Evolutionary conservation across 768 basidiomycete genomes (phyloP).

Genomic region (Agaricus sinodeliciosus): DNA sequence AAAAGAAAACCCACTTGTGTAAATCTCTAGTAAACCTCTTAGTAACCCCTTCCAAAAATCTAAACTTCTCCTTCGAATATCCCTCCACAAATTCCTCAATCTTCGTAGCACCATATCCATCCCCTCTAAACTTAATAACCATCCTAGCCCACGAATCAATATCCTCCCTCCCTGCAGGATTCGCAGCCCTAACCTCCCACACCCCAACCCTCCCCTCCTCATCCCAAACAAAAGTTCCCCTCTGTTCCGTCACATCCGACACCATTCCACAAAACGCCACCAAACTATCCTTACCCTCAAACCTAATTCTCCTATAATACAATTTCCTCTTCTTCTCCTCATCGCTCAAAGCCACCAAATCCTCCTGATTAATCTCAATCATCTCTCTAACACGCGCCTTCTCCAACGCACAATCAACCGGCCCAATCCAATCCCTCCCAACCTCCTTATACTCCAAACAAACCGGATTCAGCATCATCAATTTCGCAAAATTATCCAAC

Average conservation of each 20-base stretch:
- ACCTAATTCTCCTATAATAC: neutral
- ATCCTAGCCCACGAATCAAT: slow-evolving; percentile 5
- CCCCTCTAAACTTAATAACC: neutral
- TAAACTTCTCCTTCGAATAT: neutral
- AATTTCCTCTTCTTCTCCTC: neutral
- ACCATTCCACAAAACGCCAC: slow-evolving; percentile 2
- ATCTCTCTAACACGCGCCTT: neutral
- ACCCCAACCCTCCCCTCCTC: neutral
- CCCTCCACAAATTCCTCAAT: slow-evolving; percentile 5
- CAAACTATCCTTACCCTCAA: neutral
- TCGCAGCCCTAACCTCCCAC: slow-evolving; percentile 2
- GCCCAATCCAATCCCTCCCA: neutral
- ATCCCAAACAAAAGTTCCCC: slow-evolving; percentile 4
- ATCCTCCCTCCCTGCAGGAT: neutral
- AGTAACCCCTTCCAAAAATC: neutral
- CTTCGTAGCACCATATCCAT: neutral
- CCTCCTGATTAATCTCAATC: neutral
- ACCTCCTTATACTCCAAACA: neutral
- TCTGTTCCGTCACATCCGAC: neutral
- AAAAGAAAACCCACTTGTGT: neutral
- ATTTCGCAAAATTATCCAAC: neutral
- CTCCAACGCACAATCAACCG: too few relatives aligned
- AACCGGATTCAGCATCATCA: neutral
- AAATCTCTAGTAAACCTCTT: slow-evolving; percentile 4
- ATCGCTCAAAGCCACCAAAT: neutral